Base-by-base conservation (phyloP, 2,329 filamentous ascomycete genomes). In the Aspergillus floridensis region DNA sequence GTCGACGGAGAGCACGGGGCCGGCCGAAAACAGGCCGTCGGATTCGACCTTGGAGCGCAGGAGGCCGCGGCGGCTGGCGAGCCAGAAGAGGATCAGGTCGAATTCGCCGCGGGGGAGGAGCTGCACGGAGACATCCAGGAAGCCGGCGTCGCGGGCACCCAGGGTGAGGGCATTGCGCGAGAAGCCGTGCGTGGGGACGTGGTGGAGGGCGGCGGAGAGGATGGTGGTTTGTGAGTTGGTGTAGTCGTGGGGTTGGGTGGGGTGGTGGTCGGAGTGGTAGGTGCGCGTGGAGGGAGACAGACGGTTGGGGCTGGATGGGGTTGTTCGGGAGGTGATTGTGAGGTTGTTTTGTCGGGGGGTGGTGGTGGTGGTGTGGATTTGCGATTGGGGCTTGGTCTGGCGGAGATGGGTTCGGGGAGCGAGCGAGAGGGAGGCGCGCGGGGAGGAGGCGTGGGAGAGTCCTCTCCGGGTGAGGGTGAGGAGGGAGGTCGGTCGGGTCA, bases 111-210 rank as follows among this genome's bases (percentile, higher is more conserved):
- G 83, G 1, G 91, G 87, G 58, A 99, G 86, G 21, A 97, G 80
- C 70, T 92, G 93, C 10, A 90, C 86, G 60, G 91, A 93, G 59
- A 93, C 92, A 72, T 95, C 91, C 55, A 92, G 86, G 74, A 93
- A 96, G 49, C 93, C 92, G 19, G 88, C 87, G 70, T 96, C 92
- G 69, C 87, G 87, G 61, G 91, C 91, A 62, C 93, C 95, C 22
- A 90, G 84, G 48, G 85, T 84, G 10, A 99, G 82, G 0, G 93
- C 82, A 21, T 85, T 81, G 52, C 82, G 79, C 0, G 91, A 91
- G 82, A 98, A 99, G 72, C 95, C 95, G 73, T 92, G 84, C 53
- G 83, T 75, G 19, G 92, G 92, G 10, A 98, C 87, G 74, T 96
- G 90, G 31, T 78, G 73, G 22, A 95, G 86, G 19, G 93, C 89